Conservation (phyloP, 768 basidiomycete species). For the Xerocomus potaroensis region DNA sequence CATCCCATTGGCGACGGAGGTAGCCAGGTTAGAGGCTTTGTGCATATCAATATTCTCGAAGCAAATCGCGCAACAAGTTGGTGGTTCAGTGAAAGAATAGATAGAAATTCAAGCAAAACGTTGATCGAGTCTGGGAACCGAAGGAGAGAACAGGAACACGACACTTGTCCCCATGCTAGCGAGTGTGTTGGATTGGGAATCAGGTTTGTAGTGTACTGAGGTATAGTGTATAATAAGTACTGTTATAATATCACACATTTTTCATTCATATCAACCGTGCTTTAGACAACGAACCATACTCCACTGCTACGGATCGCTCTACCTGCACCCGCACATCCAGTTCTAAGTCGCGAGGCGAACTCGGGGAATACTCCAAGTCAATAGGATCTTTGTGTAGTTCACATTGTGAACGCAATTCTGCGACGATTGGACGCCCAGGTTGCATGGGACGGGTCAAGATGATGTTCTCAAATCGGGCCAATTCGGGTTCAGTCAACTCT, state of each 20-base stretch:
- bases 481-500: constrained; percentile 28
- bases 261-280: constrained; percentile 6
- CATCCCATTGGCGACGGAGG: too few relatives aligned
- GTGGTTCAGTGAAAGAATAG: not conserved
- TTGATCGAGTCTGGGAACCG: too few relatives aligned
- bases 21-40: constrained; percentile 3
- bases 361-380: constrained; percentile 21
- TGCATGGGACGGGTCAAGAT: constrained; percentile 20
- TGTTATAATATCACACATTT: constrained; percentile 1
- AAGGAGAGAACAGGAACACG: too few relatives aligned
- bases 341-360: constrained; percentile 20
- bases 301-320: constrained; percentile 27
- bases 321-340: constrained; percentile 30
- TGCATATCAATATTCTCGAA: constrained; percentile 7
- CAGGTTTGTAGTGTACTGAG: constrained; percentile 6
- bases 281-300: constrained; percentile 23
- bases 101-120: not conserved
- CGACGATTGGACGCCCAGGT: constrained; percentile 13
- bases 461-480: constrained; percentile 24
- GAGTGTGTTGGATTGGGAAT: too few relatives aligned
- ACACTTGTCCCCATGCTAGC: too few relatives aligned
- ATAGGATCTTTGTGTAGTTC: constrained; percentile 24
- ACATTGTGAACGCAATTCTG: constrained; percentile 22
- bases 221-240: not conserved
- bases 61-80: not conserved